Percentiles rank a stretch among this genome's conserved stretches.
Conservation (phyloP, 2,329 filamentous ascomycete species). For the Ophiostoma quercus region DNA sequence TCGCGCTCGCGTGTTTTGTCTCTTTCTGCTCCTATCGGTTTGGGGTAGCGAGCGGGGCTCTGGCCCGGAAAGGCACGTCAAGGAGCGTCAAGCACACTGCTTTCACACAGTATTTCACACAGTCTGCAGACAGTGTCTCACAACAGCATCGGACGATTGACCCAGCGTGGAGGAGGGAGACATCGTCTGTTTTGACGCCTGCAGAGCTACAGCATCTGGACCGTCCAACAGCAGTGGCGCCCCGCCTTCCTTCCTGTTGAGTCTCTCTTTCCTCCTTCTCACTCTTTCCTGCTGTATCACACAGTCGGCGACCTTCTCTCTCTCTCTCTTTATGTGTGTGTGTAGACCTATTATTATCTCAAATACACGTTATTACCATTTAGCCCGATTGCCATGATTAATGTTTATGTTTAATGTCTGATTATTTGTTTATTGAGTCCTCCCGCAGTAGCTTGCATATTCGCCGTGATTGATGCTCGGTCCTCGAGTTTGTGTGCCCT, state of each 20-base stretch:
- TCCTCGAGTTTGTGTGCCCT: conserved; percentile 5
- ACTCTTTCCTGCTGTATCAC: not conserved
- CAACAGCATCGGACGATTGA: not conserved
- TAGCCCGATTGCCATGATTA: not conserved
- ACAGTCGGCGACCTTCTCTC: not conserved
- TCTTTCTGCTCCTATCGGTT: conserved; percentile 12
- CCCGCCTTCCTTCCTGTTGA: not conserved
- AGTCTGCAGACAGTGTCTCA: not conserved
- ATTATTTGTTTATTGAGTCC: not conserved
- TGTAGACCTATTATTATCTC: not conserved
- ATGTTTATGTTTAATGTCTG: not conserved
- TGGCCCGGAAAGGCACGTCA: not conserved
- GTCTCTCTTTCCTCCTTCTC: no score
- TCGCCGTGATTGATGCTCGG: conserved; percentile 7
- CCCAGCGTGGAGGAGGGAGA: conserved; percentile 1
- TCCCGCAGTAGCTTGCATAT: conserved; percentile 1
- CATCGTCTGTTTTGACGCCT: conserved; percentile 5
- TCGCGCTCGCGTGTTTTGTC: conserved; percentile 20
- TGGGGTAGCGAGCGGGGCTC: conserved; percentile 13
- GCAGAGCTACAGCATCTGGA: not conserved
- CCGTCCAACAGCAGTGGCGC: not conserved
- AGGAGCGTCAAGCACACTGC: not conserved
- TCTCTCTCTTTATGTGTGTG: no score
- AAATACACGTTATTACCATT: not conserved
- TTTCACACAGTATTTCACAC: not conserved